Conservation (phyloP, 2,329 filamentous ascomycete genomes). For the Fusarium agapanthi region DNA sequence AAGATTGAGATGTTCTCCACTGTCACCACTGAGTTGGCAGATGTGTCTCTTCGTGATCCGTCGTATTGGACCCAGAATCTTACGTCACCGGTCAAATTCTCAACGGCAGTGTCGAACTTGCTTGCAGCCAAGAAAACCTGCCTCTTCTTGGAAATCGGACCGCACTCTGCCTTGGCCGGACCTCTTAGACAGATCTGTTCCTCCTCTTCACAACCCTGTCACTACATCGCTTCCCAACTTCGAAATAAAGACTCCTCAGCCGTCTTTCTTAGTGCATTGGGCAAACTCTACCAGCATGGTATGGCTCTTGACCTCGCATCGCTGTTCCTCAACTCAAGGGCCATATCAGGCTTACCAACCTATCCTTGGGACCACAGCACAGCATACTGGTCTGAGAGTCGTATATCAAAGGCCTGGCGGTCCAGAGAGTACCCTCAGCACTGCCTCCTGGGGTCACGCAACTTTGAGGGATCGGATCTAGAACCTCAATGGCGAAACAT, state of each 20-base stretch:
- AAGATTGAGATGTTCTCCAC: slow-evolving; percentile 47
- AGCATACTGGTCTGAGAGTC: slow-evolving; percentile 48
- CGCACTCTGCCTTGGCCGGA: slow-evolving; percentile 34
- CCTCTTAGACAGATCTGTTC: slow-evolving; percentile 31
- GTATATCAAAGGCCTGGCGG: slow-evolving; percentile 42
- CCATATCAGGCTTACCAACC: slow-evolving; percentile 43
- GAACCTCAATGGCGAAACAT: slow-evolving; percentile 43
- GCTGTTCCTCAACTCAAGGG: slow-evolving; percentile 37
- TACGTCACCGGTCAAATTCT: slow-evolving; percentile 49
- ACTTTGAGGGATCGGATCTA: slow-evolving; percentile 25
- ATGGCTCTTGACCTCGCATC: neutral
- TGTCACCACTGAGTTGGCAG: slow-evolving; percentile 49
- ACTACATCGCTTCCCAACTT: neutral
- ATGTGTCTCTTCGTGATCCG: slow-evolving; percentile 47
- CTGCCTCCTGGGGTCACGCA: slow-evolving; percentile 50
- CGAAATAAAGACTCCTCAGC: neutral
- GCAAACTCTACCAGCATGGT: neutral
- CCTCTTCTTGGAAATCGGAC: slow-evolving; percentile 39
- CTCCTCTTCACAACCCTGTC: neutral
- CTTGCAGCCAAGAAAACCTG: neutral
- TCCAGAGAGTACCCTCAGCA: slow-evolving; percentile 45
- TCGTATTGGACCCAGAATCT: slow-evolving; percentile 53
- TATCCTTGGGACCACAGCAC: slow-evolving; percentile 52
- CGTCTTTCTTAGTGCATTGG: neutral
- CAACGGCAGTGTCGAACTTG: slow-evolving; percentile 32